phyloP scores from a whole-genome alignment of 495 filamentous ascomycete genomes.

The Trichodelitschia bisporula region DNA sequence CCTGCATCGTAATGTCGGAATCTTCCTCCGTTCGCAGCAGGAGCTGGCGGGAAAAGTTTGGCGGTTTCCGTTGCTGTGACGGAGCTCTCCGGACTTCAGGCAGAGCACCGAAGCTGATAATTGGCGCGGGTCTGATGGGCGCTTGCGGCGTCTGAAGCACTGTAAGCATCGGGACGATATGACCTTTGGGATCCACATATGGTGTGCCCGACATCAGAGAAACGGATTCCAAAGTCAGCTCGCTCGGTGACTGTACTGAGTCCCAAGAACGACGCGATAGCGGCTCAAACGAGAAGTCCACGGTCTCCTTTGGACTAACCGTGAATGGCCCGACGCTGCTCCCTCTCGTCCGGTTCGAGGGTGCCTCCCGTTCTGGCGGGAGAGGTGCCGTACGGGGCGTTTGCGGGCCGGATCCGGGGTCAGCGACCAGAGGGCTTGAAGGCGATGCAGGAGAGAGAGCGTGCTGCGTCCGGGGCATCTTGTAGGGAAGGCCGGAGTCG shows the following conservation, averaged over 20 bases:
- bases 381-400: constrained; percentile 11
- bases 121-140: not conserved
- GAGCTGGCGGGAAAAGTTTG: constrained; percentile 12
- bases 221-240: constrained; percentile 4
- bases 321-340: too few relatives aligned
- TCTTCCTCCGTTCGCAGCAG: constrained; percentile 3
- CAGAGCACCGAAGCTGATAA: not conserved
- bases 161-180: constrained; percentile 8
- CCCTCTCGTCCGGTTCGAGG: too few relatives aligned
- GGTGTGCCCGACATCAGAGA: constrained; percentile 3
- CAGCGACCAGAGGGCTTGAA: too few relatives aligned
- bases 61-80: constrained; percentile 1
- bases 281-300: too few relatives aligned
- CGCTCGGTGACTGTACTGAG: constrained; percentile 8
- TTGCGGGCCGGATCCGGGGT: constrained; percentile 2
- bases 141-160: constrained; percentile 4
- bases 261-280: constrained; percentile 10
- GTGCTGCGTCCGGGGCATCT: too few relatives aligned
- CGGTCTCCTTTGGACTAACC: too few relatives aligned
- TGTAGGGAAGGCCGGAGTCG: too few relatives aligned
- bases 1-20: constrained; percentile 1
- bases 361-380: constrained; percentile 10
- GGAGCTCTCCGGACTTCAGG: not conserved
- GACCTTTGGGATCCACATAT: constrained; percentile 10
- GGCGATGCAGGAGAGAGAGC: too few relatives aligned